Percentiles rank a stretch among this genome's conserved stretches.
phyloP scores from a whole-genome alignment of 805 yeast species.

The Metschnikowia reukaufii region DNA sequence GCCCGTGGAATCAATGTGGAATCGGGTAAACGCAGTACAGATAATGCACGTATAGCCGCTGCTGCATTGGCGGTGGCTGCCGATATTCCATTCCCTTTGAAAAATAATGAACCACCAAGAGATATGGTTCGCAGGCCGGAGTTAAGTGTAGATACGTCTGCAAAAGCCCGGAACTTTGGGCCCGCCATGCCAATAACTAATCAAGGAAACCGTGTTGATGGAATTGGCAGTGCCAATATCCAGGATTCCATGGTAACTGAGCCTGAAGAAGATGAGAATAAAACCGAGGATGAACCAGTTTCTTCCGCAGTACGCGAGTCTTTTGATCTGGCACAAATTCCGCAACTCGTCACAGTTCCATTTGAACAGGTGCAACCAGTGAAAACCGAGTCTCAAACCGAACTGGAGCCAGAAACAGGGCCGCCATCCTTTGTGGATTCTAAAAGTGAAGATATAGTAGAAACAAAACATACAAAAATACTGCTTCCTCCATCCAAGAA shows the following conservation, averaged over 20 bases:
- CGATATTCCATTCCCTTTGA: slow-evolving; percentile 54
- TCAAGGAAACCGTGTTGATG: not conserved
- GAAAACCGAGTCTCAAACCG: not conserved
- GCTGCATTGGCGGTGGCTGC: slow-evolving; percentile 85
- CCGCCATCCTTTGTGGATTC: not conserved
- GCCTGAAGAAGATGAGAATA: slow-evolving; percentile 27
- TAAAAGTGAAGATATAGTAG: no score
- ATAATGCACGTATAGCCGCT: slow-evolving; percentile 71
- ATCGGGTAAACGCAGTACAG: slow-evolving; percentile 34
- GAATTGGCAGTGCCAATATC: not conserved
- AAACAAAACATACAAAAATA: no score
- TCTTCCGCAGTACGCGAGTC: slow-evolving; percentile 3
- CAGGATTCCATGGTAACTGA: slow-evolving; percentile 19
- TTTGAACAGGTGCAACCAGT: no score
- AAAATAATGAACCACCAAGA: slow-evolving; percentile 15
- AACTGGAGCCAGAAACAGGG: not conserved
- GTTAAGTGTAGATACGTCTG: not conserved
- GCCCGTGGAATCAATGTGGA: slow-evolving; percentile 37
- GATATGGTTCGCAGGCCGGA: not conserved
- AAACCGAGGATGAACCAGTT: slow-evolving; percentile 27
- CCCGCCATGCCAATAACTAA: not conserved
- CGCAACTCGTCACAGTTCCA: not conserved
- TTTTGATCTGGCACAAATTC: not conserved
- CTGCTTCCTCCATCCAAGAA: no score
- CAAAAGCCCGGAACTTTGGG: not conserved